Percentiles rank a stretch among this genome's conserved stretches.
phyloP scores from a whole-genome alignment of 768 basidiomycete species.

The Serendipita indica region DNA sequence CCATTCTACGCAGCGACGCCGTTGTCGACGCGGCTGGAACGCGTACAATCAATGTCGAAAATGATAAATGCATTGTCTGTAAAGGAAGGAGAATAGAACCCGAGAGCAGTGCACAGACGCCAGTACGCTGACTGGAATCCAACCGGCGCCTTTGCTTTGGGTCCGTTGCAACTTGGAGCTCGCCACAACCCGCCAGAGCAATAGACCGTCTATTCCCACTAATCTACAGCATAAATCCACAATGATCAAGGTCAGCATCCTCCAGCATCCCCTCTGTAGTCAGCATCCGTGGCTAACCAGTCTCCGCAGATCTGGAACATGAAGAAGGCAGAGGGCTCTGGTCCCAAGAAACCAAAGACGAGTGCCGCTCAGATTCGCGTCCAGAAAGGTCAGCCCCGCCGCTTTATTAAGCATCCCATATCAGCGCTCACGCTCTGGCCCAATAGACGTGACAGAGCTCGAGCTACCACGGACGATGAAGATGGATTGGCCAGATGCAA shows the following conservation, averaged over 20 bases:
- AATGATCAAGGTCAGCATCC: slow-evolving; percentile 1
- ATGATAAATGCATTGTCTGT: too few species aligned
- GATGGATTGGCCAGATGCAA: slow-evolving; percentile 82
- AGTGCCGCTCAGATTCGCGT: slow-evolving; percentile 96
- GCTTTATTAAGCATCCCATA: background rate
- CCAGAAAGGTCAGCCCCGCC: slow-evolving; percentile 70
- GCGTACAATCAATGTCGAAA: too few species aligned
- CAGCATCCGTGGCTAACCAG: background rate
- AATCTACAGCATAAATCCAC: background rate
- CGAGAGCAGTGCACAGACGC: background rate
- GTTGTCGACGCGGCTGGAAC: too few species aligned
- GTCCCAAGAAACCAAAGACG: slow-evolving; percentile 97
- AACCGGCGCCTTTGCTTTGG: background rate
- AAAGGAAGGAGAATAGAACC: background rate
- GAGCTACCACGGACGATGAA: slow-evolving; percentile 94
- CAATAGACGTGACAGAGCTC: slow-evolving; percentile 86
- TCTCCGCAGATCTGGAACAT: slow-evolving; percentile 82
- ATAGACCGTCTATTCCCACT: background rate
- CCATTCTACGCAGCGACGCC: too few species aligned
- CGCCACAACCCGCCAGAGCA: background rate
- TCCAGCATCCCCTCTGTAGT: background rate
- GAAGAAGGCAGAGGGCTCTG: slow-evolving; percentile 98
- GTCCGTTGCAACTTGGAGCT: background rate
- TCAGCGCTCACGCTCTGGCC: too few species aligned
- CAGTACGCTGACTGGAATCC: background rate